Conservation (phyloP, 192 early-diverging fungal species). For the Coemansia sp. region DNA sequence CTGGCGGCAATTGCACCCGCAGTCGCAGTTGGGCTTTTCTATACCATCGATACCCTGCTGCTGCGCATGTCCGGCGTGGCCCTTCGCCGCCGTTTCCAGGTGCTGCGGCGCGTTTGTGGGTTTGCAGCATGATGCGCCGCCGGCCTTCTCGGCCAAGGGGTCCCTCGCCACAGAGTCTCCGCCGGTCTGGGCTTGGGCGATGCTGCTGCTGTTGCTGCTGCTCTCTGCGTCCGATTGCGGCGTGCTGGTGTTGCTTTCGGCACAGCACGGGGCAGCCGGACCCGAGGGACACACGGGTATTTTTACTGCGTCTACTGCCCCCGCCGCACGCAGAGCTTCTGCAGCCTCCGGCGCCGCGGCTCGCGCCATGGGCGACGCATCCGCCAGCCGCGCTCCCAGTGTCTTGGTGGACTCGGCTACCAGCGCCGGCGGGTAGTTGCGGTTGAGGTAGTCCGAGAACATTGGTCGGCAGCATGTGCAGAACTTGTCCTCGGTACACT, state of each 20-base stretch:
- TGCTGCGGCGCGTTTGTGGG: background rate
- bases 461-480: slow-evolving; percentile 47
- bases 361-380: slow-evolving; percentile 2
- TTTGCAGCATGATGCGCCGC: no score
- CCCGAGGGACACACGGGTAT: slow-evolving; percentile 8
- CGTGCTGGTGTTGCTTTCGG: background rate
- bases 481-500: slow-evolving; percentile 27
- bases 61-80: background rate
- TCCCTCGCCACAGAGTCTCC: no score
- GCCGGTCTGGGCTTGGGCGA: background rate
- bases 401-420: slow-evolving; percentile 32
- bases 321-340: slow-evolving; percentile 3
- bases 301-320: background rate
- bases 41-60: background rate
- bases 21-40: slow-evolving; percentile 31
- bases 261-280: slow-evolving; percentile 5
- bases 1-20: slow-evolving; percentile 46
- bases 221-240: background rate
- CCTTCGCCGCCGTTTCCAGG: background rate
- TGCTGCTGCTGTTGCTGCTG: background rate
- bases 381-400: slow-evolving; percentile 3
- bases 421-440: slow-evolving; percentile 26
- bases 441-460: slow-evolving; percentile 33
- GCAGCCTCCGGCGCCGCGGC: background rate
- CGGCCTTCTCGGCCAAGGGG: no score